Conservation (phyloP, 768 basidiomycete species). For the Tephrocybe rancida region DNA sequence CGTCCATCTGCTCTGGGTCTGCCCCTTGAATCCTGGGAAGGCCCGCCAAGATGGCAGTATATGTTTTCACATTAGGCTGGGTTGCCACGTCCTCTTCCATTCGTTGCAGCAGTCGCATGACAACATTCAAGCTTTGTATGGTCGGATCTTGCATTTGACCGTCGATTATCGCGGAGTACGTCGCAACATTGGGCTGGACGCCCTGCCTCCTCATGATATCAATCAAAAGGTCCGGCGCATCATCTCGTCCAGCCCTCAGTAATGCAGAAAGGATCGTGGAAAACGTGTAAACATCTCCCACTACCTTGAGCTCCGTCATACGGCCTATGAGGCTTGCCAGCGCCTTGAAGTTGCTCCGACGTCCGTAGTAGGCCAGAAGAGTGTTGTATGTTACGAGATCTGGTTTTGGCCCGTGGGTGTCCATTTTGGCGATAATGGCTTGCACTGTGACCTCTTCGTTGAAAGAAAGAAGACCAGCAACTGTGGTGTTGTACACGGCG, state of each 20-base stretch:
- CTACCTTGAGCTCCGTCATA: constrained; percentile 55
- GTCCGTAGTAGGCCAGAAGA: constrained; percentile 68
- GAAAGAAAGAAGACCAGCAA: constrained; percentile 64
- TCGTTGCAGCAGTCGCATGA: constrained; percentile 66
- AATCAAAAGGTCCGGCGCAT: constrained; percentile 67
- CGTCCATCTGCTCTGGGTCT: constrained; percentile 41
- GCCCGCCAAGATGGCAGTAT: constrained; percentile 77
- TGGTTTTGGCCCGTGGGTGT: constrained; percentile 55
- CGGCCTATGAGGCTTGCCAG: constrained; percentile 59
- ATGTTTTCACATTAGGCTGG: constrained; percentile 78
- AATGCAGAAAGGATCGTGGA: constrained; percentile 84
- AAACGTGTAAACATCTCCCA: constrained; percentile 84
- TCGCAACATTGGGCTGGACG: constrained; percentile 71
- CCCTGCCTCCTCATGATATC: constrained; percentile 77
- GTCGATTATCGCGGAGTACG: constrained; percentile 81
- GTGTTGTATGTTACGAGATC: constrained; percentile 84
- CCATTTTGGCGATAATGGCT: constrained; percentile 46
- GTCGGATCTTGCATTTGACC: constrained; percentile 63
- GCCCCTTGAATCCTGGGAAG: constrained; percentile 65
- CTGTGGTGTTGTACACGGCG: constrained; percentile 71
- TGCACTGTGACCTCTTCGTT: constrained; percentile 41
- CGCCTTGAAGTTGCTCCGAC: constrained; percentile 61
- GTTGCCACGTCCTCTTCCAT: constrained; percentile 67
- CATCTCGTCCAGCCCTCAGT: constrained; percentile 64
- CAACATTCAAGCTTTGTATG: constrained; percentile 56